These are phyloP conservation scores for Astrephomene gubernaculifera DNA, from an alignment of 139 green algal genomes.

Conservation along the genomic window DNA sequence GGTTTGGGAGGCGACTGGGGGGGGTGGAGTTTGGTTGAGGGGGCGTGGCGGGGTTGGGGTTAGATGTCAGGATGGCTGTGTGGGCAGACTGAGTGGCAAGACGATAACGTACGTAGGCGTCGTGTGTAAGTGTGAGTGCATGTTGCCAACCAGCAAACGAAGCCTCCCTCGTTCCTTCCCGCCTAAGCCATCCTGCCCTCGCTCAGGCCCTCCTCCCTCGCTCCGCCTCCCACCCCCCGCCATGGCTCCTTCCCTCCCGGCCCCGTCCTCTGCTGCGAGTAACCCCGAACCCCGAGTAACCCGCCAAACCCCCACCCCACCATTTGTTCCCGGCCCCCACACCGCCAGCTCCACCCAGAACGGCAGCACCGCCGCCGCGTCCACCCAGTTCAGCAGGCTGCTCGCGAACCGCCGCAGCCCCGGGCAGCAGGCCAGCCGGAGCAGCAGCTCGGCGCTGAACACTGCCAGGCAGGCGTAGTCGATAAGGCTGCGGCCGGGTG, in stretches of 20 bases:
- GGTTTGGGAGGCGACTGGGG: constrained; percentile 16
- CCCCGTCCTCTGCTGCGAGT: neutral
- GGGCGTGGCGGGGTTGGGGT: neutral
- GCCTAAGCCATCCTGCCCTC: neutral
- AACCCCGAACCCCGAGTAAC: neutral
- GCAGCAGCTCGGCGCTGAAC: constrained; percentile 46
- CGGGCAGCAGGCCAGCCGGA: constrained; percentile 21
- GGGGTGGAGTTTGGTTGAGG: neutral
- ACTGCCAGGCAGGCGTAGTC: constrained; percentile 50
- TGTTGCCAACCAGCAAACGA: too few relatives aligned
- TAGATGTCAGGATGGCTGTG: neutral
- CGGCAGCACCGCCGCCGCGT: constrained; percentile 22
- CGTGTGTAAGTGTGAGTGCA: too few relatives aligned
- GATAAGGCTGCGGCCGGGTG: constrained; percentile 20
- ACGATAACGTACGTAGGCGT: too few relatives aligned
- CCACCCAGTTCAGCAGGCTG: constrained; percentile 24
- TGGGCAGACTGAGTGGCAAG: too few relatives aligned
- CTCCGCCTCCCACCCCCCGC: neutral
- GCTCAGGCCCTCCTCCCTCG: too few relatives aligned
- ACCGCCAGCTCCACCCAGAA: constrained; percentile 31
- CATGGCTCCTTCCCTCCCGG: neutral
- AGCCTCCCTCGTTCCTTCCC: too few relatives aligned
- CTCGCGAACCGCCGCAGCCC: neutral
- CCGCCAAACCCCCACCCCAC: too few relatives aligned
- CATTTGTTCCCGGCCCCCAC: neutral